Base-by-base conservation (phyloP, 139 green algal species). In the Volvox reticuliferus region DNA sequence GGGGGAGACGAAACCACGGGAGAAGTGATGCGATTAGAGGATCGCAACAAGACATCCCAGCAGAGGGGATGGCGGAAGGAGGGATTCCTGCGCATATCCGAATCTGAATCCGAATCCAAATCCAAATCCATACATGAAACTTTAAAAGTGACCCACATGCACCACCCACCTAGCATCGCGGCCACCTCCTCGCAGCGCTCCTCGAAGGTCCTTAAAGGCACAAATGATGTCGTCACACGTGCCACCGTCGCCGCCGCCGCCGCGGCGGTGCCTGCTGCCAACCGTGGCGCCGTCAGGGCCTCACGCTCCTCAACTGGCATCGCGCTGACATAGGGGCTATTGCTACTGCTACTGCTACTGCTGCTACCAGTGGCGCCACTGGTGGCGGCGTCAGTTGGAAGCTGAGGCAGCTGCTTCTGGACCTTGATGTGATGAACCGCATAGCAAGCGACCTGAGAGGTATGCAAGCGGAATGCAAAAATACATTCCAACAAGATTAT, bases 391-490 rank as follows among this genome's bases (percentile, higher is more conserved):
- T 24, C 65, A 28, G 6, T 73, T 2, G 65, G 65, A 6, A 50
- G 16, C 19, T 79, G 30, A 84, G 65, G 65, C 18, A 50, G 16
- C 19, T 79, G 30, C 88, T 98, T 98, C 35, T 80, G 65, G 21
- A 98, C 96, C 37, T 92, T 91, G 9, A 98, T 67, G 91, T 98
- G 97, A 44, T 94, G 91, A 12, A 94, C 79, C 0, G 96, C 96
- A 83, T 95, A 93, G 5, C 96, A 97, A 13, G 97, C 96, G 30
- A 98, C 96, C 96, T 98, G 94, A 79, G 71, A 20, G 71, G 65
- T 30, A 12, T 13, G 5, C 5, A 9, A 55, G 44, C 44, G 44
- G 5, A 55, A 9, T 55, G 9, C 44, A 55, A 55, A 55, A 55
- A 55, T 9, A 9, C 44, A 55, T 9, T 55, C 44, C 5, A 55